Evolutionary conservation across 129 eudicot species (phyloP), one percentile per base, ranked within the genome.

Genomic region (Silybum marianum): DNA sequence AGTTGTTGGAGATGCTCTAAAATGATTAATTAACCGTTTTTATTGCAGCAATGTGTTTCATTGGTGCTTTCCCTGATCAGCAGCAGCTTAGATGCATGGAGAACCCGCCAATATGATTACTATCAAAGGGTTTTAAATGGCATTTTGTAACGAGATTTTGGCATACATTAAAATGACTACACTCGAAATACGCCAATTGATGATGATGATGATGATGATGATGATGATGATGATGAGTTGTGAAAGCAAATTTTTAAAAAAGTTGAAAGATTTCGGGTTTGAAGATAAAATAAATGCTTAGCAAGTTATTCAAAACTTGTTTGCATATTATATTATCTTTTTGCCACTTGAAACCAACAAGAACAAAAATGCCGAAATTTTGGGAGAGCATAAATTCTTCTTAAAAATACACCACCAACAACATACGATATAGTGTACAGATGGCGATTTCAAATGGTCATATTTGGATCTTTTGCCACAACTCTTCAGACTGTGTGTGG

Each of bases 71-170:
- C 99, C 68, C 85, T 96, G 71, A 96, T 96, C 21, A 96, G 99
- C 88, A 96, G 98, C 88, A 96, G 99, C 89, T 87, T 96, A 91
- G 99, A 96, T 87, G 99, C 99, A 65, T 96, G 99, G 99, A 87
- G 99, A 81, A 96, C 99, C 66, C 91, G 99, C 1, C 99, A 96
- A 82, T 96, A 96, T 25, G 99, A 96, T 80, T 96, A 96, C 46
- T 96, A 96, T 76, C 99, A 96, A 78, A 91, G 93, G 78, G 99
- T 96, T 69, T 84, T 96, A 63, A 96, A 96, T 28, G 99, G 99
- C 80, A 96, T 96, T 81, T 96, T 96, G 76, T 96, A 85, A 93
- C 73, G 42, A 54, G n/a, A 22, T 21, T 38, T 21, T 38, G 38
- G 28, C 24, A 68, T 69, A 30, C 78, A 32, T 28, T 28, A 28